Evolutionary conservation across 371 early-diverging fungal genomes (phyloP), one percentile per base, ranked within the genome.

Genomic region (Syncephalis fuscata): DNA sequence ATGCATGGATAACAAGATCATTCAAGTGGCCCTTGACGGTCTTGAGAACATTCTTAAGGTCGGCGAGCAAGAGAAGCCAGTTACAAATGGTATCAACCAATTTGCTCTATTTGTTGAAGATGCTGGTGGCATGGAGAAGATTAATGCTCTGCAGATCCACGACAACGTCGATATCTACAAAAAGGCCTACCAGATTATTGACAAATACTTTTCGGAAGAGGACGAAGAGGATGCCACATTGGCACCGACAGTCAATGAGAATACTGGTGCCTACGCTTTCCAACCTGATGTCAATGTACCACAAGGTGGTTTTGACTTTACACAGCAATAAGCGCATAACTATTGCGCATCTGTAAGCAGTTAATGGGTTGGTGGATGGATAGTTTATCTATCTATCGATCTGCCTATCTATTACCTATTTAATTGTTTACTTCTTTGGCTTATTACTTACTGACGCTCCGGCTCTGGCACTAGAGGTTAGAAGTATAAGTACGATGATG

Each of bases 11-110:
- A 88, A 83, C 74, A 87, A 83, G 70, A 88, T 90, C 57, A 85
- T 88, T 45, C 88, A 88, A 56, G 95, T 95, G 5, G 92, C 94
- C 42, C 66, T 99, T 50, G 99, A 99, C 60, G 94, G 90, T 23
- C 64, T 99, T 52, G 92, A 92, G 56, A 95, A 95, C 71, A 90
- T 95, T 49, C 74, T 99, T 40, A 88, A 88, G 67, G 92, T 94
- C 42, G 99, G 98, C 39, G 97, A 94, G 52, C 55, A 75, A 45
- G 74, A 71, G 38, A 67, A 66, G 42, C 49, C 54, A 37, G 51
- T 61, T 36, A 61, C 64, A 0, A 73, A 74, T 39, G 84, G 82
- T 9, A 48, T 74, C 26, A 95, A 94, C 63, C 78, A 80, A 55
- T 91, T 80, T 68, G 82, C 88, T 32, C 50, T 84, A 32, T 68